These are phyloP conservation scores for Lolium perenne DNA, from an alignment of 176 grass and related monocot species.

Conservation along the genomic window DNA sequence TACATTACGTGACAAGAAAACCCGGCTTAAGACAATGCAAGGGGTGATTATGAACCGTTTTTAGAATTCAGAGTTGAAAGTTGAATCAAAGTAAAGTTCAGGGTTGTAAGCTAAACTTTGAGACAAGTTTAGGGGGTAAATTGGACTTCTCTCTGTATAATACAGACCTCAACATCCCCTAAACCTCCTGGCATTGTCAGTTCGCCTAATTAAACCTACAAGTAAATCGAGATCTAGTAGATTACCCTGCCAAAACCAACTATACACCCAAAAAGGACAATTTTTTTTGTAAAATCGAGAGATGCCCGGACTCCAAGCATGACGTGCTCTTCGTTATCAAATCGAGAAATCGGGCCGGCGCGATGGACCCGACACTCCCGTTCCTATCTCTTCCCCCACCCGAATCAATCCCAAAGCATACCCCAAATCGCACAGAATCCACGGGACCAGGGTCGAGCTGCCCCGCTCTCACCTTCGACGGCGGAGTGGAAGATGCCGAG, in stretches of 20 bases:
- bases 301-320: not conserved
- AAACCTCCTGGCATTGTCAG: not conserved
- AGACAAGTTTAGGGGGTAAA: too few species aligned
- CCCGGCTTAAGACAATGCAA: too few species aligned
- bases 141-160: too few species aligned
- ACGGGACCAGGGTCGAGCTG: not conserved
- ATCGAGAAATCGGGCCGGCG: not conserved
- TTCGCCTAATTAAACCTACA: not conserved
- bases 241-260: not conserved
- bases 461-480: slow-evolving; percentile 73
- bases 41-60: too few species aligned
- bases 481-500: slow-evolving; percentile 98
- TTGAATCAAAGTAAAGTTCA: too few species aligned
- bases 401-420: not conserved
- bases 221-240: slow-evolving; percentile 24
- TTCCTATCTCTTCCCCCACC: not conserved
- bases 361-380: not conserved
- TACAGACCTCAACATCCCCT: not conserved
- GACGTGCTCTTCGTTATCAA: not conserved
- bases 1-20: too few species aligned
- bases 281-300: slow-evolving; percentile 10
- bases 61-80: too few species aligned
- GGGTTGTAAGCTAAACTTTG: too few species aligned
- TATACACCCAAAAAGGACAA: not conserved
- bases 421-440: slow-evolving; percentile 11